Base-by-base conservation (phyloP, 345 rosid genomes). In the Murraya koenigii region DNA sequence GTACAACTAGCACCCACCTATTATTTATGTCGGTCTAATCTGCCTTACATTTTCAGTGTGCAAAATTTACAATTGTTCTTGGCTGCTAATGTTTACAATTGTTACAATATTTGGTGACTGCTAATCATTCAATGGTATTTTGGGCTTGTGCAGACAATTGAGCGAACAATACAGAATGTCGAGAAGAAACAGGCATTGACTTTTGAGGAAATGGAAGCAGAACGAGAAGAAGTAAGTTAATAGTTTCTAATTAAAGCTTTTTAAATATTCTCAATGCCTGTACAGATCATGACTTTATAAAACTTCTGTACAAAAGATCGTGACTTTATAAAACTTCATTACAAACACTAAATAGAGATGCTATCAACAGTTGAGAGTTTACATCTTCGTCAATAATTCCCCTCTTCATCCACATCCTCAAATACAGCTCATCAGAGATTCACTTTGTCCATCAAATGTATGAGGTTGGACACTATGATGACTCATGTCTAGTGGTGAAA, bases 161-260 rank as follows among this genome's bases (percentile, higher is more conserved):
- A 76, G 63, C 86, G 85, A 66, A 94, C 99, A 71, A 91, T 89
- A 76, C 90, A 94, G 78, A 94, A 96, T 85, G 82, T 96, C 49
- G 92, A 87, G 78, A 96, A 96, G 93, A 96, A 94, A 85, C 98
- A 96, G 80, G 97, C 98, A 6, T 71, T 92, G 89, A 92, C 94
- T 2, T 96, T 91, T 59, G 98, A 96, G 83, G 99, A 96, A 86
- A 94, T 94, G 92, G 97, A 94, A 82, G 94, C 89, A 76, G 99
- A 96, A 75, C 97, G 97, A 9, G 97, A 92, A 85, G 99, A 92
- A 80, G 95, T 91, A 79, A 78, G 87, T 77, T 32, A 6, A 33
- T 71, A 47, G 17, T 36, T 28, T 10, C n/a, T 41, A 44, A n/a
- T 49, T 10, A 49, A 63, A 14, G 14, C 5, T 58, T 67, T 71